Percentiles rank a stretch among this genome's conserved stretches.
phyloP scores from a whole-genome alignment of 345 rosid species.

The Gossypium herbaceum region DNA sequence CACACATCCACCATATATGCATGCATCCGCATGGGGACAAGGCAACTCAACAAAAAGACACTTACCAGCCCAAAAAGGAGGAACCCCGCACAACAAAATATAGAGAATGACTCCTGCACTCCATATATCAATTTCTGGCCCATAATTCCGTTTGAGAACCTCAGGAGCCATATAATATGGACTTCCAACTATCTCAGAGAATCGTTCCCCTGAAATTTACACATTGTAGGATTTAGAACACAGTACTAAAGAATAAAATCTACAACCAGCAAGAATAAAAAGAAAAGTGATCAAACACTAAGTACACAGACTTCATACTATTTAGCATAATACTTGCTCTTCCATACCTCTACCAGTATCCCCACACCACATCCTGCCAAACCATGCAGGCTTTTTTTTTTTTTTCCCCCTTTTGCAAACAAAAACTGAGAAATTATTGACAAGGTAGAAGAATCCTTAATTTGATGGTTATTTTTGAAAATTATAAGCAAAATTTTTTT shows the following conservation, averaged over 20 bases:
- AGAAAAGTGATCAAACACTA: background rate
- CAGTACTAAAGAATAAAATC: background rate
- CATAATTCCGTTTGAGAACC: slow-evolving; percentile 93
- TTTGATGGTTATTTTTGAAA: background rate
- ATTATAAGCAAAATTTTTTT: background rate
- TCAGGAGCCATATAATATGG: slow-evolving; percentile 99
- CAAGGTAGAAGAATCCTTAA: background rate
- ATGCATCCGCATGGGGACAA: background rate
- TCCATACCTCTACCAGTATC: background rate
- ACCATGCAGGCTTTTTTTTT: background rate
- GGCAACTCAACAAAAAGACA: background rate
- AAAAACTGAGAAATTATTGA: background rate
- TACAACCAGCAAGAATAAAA: background rate
- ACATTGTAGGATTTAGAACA: slow-evolving; percentile 14
- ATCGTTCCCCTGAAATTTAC: slow-evolving; percentile 65
- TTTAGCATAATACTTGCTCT: background rate
- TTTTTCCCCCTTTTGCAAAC: background rate
- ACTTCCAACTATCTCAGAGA: slow-evolving; percentile 98
- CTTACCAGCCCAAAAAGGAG: slow-evolving; percentile 99
- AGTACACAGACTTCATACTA: background rate
- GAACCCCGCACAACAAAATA: slow-evolving; percentile 93
- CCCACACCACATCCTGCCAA: background rate
- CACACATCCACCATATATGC: background rate
- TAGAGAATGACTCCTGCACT: slow-evolving; percentile 99
- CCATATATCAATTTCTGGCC: slow-evolving; percentile 99